A percentile compares a stretch with the other conserved stretches of the same genome.
phyloP scores from a whole-genome alignment of 73 alveolate genomes.

The Paramecium tetraurelia region DNA sequence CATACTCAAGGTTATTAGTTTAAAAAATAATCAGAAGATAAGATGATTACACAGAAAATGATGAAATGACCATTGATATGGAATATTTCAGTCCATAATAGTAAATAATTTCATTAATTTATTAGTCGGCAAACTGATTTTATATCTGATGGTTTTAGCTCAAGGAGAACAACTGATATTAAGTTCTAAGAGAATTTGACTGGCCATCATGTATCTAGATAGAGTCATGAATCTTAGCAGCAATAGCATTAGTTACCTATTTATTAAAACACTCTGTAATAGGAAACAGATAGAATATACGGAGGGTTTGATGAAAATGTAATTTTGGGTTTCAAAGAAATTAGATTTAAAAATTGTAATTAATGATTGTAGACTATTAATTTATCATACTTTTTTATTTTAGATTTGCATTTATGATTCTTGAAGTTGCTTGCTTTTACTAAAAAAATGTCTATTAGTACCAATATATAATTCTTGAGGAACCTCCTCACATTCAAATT shows the following conservation, averaged over 20 bases:
- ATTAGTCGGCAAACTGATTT: not conserved
- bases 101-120: not conserved
- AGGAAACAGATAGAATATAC: not conserved
- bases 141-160: not conserved
- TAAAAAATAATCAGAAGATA: not conserved
- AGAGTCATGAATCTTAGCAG: not conserved
- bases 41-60: not conserved
- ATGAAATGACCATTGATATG: not conserved
- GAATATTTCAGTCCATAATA: not conserved
- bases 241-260: not conserved
- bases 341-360: not conserved
- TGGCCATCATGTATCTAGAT: not conserved
- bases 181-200: not conserved
- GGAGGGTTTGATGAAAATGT: not conserved
- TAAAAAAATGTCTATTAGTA: not conserved
- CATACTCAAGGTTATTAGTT: not conserved
- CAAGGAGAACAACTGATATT: not conserved
- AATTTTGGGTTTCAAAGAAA: not conserved
- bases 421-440: not conserved
- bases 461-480: not conserved
- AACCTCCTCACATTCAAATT: not conserved
- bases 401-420: not conserved
- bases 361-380: not conserved
- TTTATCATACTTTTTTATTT: not conserved
- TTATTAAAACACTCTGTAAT: not conserved